Evolutionary conservation across 179 eudicot species (phyloP).

Genomic region (Beta corolliflora): DNA sequence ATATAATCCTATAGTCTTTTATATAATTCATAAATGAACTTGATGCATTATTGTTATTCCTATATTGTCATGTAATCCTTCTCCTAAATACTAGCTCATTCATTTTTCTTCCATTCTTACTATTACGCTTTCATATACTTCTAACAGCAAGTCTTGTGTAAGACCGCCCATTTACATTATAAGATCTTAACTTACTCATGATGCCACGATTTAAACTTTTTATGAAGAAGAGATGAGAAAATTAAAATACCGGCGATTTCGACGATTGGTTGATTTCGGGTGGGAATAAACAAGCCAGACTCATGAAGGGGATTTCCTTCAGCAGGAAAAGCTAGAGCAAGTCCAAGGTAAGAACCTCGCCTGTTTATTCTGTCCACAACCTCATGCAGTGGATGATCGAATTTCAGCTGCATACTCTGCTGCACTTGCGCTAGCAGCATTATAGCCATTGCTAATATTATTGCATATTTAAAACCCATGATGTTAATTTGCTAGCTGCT

Average conservation of each 20-base stretch:
- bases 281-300: not conserved
- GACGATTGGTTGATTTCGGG: not conserved
- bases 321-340: not conserved
- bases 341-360: not conserved
- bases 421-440: conserved; percentile 3
- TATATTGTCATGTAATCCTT: no score
- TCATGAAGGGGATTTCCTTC: not conserved
- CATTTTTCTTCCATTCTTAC: no score
- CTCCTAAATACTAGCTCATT: no score
- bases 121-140: no score
- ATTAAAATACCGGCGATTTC: not conserved
- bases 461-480: not conserved
- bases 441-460: not conserved
- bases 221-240: no score
- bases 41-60: no score
- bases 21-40: no score
- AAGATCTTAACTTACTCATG: no score
- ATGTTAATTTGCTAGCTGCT: not conserved
- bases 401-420: not conserved
- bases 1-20: no score
- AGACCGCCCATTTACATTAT: no score
- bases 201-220: no score
- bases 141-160: no score
- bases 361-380: not conserved
- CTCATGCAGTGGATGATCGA: not conserved